phyloP scores from a whole-genome alignment of 2,329 filamentous ascomycete genomes.

The Byssothecium circinans region DNA sequence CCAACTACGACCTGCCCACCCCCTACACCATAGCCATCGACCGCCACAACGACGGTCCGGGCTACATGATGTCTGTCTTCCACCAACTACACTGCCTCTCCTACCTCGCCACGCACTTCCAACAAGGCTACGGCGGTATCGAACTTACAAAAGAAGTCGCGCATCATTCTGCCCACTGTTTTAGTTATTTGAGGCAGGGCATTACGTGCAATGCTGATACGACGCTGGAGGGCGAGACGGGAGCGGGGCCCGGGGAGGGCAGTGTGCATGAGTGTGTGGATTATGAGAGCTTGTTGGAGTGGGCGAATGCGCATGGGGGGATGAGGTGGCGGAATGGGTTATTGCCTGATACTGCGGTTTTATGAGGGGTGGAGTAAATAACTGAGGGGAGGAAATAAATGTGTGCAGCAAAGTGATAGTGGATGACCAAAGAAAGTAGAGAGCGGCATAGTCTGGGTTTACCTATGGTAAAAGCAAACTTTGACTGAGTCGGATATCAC shows the following conservation, averaged over 20 bases:
- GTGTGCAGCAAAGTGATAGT: too few relatives aligned
- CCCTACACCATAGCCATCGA: constrained; percentile 21
- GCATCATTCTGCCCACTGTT: constrained; percentile 29
- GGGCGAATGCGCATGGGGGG: constrained; percentile 23
- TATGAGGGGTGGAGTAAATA: constrained; percentile 10
- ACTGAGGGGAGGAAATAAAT: too few relatives aligned
- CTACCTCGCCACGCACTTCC: constrained; percentile 24
- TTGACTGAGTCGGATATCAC: too few relatives aligned
- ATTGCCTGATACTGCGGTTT: constrained; percentile 17
- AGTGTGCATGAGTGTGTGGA: constrained; percentile 26
- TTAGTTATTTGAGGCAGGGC: constrained; percentile 29
- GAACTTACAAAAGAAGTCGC: constrained; percentile 19
- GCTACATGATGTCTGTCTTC: constrained; percentile 30
- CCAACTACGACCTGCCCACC: constrained; percentile 20
- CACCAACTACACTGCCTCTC: constrained; percentile 32
- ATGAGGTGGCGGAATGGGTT: constrained; percentile 21
- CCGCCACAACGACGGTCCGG: constrained; percentile 19
- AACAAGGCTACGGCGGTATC: constrained; percentile 22
- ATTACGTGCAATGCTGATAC: constrained; percentile 31
- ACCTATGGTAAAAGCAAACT: too few relatives aligned
- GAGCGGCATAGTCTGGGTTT: too few relatives aligned
- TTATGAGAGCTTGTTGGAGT: constrained; percentile 26
- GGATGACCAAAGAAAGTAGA: too few relatives aligned
- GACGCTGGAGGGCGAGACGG: constrained; percentile 26
- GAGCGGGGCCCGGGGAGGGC: constrained; percentile 19